Evolutionary conservation across 495 filamentous ascomycete species (phyloP), one percentile per base, ranked within the genome.

Genomic region (Hypoxylon lienhwacheense): DNA sequence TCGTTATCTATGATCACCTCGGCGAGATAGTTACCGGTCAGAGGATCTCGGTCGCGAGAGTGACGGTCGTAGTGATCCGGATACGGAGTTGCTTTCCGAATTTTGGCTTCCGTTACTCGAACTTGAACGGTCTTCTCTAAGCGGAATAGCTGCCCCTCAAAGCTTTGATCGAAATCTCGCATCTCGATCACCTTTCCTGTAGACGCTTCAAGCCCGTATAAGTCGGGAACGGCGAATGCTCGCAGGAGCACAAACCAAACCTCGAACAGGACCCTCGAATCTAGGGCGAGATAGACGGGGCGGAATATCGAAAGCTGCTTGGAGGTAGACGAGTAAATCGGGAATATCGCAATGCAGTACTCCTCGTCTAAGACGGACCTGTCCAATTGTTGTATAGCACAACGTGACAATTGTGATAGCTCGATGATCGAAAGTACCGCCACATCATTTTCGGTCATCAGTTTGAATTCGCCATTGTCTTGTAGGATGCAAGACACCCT

Each of bases 221-320:
- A 77, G 65, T 97, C 92, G 6, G 95, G 95, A 39, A 95, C 88
- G 1, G 93, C 89, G 64, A 97, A 97, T 0, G 93, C 91, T 52
- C 91, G 82, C 19, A 99, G 65, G 19, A 99, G 77, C 5, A 96
- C 93, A 65, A 96, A 91, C 95, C 93, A 97, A 8, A 96, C 95
- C 63, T 99, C 93, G 64, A 93, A 96, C 5, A 93, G 73, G 1
- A 96, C 86, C 14, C 95, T 80, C 14, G 83, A 90, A 57, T 97
- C 95, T 11, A 97, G 70, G 11, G 87, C 84, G 19, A 99, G 80
- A 69, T 96, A 97, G 4, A 91, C 80, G 11, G 89, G 88, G 15
- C 84, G 77, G 45, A 85, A 75, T 29, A 88, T 77, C 21, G 81
- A 83, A 25, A 89, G 68, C 44, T 81, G 74, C 4, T 78, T 83